These are phyloP conservation scores for Plasmodium gallinaceum DNA, from an alignment of 169 alveolate species.

Conservation along the genomic window DNA sequence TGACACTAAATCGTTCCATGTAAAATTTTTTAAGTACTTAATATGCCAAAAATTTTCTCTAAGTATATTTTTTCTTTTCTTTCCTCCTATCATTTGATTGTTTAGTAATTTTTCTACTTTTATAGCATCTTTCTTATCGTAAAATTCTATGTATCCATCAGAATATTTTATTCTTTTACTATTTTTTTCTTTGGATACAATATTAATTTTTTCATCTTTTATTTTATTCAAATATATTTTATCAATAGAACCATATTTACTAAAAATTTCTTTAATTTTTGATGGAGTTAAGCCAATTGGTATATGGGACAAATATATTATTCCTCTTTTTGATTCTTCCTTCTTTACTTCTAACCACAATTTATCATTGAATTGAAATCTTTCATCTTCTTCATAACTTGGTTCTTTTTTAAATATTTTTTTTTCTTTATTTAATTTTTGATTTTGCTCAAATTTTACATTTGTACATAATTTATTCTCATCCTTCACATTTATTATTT, in stretches of 20 bases:
- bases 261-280: conserved; percentile 84
- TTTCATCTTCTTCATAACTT: conserved; percentile 9
- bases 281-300: conserved; percentile 45
- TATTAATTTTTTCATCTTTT: conserved; percentile 80
- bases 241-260: conserved; percentile 83
- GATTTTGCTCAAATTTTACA: background rate
- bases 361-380: conserved; percentile 60
- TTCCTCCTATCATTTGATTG: conserved; percentile 92
- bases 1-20: conserved; percentile 86
- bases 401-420: background rate
- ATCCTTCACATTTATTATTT: background rate
- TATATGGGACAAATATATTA: conserved; percentile 31
- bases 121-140: conserved; percentile 91
- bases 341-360: conserved; percentile 30
- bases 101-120: conserved; percentile 90
- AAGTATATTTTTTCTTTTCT: conserved; percentile 90
- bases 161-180: conserved; percentile 78
- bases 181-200: conserved; percentile 76
- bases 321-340: conserved; percentile 62
- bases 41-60: conserved; percentile 94
- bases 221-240: conserved; percentile 84
- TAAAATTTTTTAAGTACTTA: conserved; percentile 91
- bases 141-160: conserved; percentile 95
- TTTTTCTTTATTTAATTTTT: background rate
- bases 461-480: background rate